Conservation (phyloP, 2,329 filamentous ascomycete genomes). For the Phoma sp. region DNA sequence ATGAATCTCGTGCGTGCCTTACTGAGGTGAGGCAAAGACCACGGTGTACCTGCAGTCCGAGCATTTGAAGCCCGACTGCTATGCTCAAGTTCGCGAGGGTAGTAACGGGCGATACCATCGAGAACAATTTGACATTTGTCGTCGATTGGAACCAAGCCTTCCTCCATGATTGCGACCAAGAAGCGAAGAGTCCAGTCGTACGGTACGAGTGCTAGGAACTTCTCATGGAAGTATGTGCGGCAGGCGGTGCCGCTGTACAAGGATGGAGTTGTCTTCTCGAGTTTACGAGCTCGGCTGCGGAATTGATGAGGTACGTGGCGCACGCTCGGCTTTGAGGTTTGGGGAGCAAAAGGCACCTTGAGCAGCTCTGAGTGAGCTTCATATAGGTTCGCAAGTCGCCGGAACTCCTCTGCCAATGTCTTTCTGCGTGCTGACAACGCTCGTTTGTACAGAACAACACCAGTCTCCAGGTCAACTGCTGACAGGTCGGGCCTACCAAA, state of each 20-base stretch:
- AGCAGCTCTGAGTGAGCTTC: background rate
- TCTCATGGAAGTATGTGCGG: background rate
- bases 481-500: too few species aligned
- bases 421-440: background rate
- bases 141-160: background rate
- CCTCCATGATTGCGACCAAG: background rate
- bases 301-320: background rate
- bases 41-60: too few species aligned
- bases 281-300: background rate
- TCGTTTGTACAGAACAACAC: background rate
- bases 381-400: background rate
- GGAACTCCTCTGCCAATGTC: background rate
- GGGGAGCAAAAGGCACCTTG: background rate
- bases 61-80: too few species aligned
- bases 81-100: background rate
- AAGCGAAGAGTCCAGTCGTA: slow-evolving; percentile 15
- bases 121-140: background rate
- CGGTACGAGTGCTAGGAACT: slow-evolving; percentile 16
- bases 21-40: too few species aligned
- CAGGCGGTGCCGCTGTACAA: background rate
- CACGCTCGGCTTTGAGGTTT: background rate
- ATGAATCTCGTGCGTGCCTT: too few species aligned
- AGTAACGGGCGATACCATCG: background rate
- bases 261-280: background rate
- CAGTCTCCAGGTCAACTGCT: background rate